Conservation (phyloP, 768 basidiomycete genomes). For the Lentinula sp. region DNA sequence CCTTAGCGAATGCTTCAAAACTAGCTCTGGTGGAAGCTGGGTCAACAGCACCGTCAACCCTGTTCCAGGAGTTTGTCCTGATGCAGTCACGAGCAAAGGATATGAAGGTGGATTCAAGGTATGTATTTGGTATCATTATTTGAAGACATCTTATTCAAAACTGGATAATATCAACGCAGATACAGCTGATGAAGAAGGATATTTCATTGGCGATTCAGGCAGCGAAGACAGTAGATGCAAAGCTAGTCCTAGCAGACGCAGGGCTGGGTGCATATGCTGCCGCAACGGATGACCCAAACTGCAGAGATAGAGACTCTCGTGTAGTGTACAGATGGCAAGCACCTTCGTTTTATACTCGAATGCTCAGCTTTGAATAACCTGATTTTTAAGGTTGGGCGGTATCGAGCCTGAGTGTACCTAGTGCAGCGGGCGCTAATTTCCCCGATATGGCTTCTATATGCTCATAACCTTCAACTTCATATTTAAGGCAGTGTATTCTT, state of each 20-base stretch:
- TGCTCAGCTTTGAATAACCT: background rate
- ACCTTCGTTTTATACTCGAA: background rate
- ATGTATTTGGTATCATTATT: background rate
- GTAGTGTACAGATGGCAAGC: conserved; percentile 36
- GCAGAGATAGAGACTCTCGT: conserved; percentile 31
- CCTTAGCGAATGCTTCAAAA: conserved; percentile 30
- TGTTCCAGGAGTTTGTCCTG: conserved; percentile 37
- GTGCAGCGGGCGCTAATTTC: background rate
- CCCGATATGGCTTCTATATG: background rate
- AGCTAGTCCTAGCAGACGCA: conserved; percentile 31
- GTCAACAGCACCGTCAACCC: conserved; percentile 37
- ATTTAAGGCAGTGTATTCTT: too few relatives aligned
- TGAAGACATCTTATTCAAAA: background rate
- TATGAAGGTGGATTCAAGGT: conserved; percentile 41
- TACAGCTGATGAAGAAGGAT: conserved; percentile 42
- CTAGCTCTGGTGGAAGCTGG: conserved; percentile 35
- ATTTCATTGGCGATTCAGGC: conserved; percentile 32
- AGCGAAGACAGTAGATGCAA: conserved; percentile 29
- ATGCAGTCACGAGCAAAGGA: conserved; percentile 33
- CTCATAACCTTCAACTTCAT: too few relatives aligned
- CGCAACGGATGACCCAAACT: conserved; percentile 32
- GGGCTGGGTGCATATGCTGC: conserved; percentile 31
- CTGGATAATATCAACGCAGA: conserved; percentile 13
- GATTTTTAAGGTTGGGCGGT: conserved; percentile 24
- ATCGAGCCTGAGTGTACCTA: conserved; percentile 18